Conservation (phyloP, 179 eudicot species). For the Vitellaria paradoxa region DNA sequence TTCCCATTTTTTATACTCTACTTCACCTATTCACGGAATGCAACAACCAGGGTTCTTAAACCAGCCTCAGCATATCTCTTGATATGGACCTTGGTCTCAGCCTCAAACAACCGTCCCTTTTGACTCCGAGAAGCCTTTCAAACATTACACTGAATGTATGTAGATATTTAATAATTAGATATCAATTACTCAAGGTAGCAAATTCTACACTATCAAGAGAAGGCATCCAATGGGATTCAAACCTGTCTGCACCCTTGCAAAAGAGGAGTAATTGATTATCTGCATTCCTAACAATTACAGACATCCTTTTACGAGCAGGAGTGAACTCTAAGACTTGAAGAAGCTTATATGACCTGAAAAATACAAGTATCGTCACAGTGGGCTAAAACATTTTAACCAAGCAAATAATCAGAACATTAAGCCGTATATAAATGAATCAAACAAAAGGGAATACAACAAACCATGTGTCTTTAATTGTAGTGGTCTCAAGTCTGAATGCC, state of each 20-base stretch:
- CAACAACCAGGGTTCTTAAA: constrained; percentile 79
- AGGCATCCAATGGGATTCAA: constrained; percentile 1
- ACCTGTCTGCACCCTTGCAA: constrained; percentile 98
- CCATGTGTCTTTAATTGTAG: not conserved
- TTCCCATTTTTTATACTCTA: constrained; percentile 67
- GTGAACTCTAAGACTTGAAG: constrained; percentile 88
- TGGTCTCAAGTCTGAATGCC: not conserved
- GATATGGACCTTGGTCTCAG: constrained; percentile 56
- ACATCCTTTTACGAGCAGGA: constrained; percentile 91
- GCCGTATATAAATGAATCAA: not conserved
- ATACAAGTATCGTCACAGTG: not conserved
- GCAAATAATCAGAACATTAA: not conserved
- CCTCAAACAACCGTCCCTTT: constrained; percentile 50
- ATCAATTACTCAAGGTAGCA: not conserved
- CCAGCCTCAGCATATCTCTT: constrained; percentile 86
- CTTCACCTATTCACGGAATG: constrained; percentile 59
- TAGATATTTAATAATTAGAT: constrained; percentile 5
- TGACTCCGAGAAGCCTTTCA: constrained; percentile 62
- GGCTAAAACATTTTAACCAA: not conserved
- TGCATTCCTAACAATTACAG: constrained; percentile 68
- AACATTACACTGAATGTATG: constrained; percentile 63
- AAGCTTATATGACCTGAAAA: constrained; percentile 57
- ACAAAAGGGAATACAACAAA: not conserved
- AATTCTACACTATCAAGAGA: not conserved
- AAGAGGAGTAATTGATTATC: constrained; percentile 65